Conservation (phyloP, 2,329 filamentous ascomycete genomes). For the Rasamsonia emersonii region DNA sequence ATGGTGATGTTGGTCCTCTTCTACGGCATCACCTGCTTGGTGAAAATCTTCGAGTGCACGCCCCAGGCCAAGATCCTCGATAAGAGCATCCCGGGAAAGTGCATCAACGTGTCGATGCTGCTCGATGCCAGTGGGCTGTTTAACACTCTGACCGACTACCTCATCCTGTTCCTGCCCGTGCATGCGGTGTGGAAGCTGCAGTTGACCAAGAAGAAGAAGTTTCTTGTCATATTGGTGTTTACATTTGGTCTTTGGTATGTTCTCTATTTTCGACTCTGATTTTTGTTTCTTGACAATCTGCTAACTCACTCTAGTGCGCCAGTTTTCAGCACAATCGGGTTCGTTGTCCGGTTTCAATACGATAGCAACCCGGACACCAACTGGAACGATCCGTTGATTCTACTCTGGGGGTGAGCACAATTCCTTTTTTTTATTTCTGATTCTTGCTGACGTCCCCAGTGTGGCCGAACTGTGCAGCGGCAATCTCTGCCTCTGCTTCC, state of each 20-base stretch:
- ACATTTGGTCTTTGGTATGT: constrained; percentile 10
- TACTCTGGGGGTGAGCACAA: constrained; percentile 8
- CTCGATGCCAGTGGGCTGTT: constrained; percentile 10
- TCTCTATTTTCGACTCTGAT: too few relatives aligned
- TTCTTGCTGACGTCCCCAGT: constrained; percentile 1
- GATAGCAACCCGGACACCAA: constrained; percentile 7
- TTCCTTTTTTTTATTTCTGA: not conserved
- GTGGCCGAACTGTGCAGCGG: constrained; percentile 7
- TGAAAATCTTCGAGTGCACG: constrained; percentile 13
- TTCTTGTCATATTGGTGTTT: constrained; percentile 7
- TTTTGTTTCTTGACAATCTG: too few relatives aligned
- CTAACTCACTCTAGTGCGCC: constrained; percentile 2
- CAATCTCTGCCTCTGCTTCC: constrained; percentile 8
- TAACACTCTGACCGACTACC: constrained; percentile 12
- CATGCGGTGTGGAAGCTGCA: constrained; percentile 9
- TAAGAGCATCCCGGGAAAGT: constrained; percentile 7
- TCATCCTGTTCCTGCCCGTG: constrained; percentile 10
- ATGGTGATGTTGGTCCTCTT: constrained; percentile 10
- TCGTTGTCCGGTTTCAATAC: constrained; percentile 7
- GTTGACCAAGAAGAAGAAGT: constrained; percentile 6
- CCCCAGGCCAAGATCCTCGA: constrained; percentile 12
- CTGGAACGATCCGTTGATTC: constrained; percentile 9
- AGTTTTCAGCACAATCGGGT: constrained; percentile 8
- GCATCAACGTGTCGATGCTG: constrained; percentile 10
- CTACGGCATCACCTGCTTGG: constrained; percentile 11